Percentiles rank a stretch among this genome's conserved stretches.
Evolutionary conservation across 2,329 filamentous ascomycete genomes (phyloP).

Genomic region (Pleomassaria siparia): DNA sequence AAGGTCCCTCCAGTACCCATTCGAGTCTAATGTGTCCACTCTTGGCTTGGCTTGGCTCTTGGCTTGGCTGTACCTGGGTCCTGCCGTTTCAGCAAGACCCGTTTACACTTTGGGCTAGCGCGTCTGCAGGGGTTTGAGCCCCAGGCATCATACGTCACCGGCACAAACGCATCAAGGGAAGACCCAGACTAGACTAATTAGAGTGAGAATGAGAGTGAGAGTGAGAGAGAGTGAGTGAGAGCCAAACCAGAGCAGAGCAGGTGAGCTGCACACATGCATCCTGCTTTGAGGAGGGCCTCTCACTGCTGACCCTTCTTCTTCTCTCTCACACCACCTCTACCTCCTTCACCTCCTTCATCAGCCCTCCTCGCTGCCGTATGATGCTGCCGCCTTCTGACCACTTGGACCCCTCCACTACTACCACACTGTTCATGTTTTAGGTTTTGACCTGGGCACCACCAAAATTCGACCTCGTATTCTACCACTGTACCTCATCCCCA

Average conservation of each 20-base stretch:
- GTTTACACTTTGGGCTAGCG: background rate
- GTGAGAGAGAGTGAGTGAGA: no score
- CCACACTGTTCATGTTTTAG: background rate
- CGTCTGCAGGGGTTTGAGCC: background rate
- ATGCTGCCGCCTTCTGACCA: background rate
- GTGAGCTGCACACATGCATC: background rate
- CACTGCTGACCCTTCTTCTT: background rate
- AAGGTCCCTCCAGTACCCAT: no score
- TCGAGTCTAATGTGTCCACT: no score
- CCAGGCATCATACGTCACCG: background rate
- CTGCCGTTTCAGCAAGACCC: conserved; percentile 1
- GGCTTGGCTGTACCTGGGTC: no score
- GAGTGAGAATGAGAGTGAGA: no score
- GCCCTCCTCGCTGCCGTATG: background rate
- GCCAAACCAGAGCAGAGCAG: no score
- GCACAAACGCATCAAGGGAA: background rate
- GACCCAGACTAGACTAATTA: no score
- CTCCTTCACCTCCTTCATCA: background rate
- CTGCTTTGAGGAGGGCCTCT: background rate
- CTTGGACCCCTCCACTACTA: background rate
- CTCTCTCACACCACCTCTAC: background rate
- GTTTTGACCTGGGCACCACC: background rate
- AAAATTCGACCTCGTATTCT: no score
- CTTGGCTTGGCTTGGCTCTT: background rate
- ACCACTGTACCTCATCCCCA: background rate